Conservation (phyloP, 2,329 filamentous ascomycete genomes). For the Cladosporium sp. region DNA sequence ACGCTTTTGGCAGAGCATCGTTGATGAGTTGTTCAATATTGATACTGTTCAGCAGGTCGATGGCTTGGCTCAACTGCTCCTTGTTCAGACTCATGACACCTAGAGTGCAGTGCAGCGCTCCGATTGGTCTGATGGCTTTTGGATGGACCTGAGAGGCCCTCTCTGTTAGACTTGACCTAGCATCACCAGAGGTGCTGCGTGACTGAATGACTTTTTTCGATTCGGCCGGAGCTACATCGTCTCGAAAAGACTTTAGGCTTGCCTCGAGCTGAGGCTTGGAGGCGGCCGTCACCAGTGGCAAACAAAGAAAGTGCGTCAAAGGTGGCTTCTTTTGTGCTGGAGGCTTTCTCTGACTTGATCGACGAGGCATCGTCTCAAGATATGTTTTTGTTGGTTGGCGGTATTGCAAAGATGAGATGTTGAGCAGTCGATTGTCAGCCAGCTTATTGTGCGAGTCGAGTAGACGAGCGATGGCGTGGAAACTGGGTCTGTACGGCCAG, state of each 20-base stretch:
- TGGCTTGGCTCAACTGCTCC: slow-evolving; percentile 46
- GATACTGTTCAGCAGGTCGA: slow-evolving; percentile 30
- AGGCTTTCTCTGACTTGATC: slow-evolving; percentile 5
- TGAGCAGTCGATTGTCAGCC: too few species aligned
- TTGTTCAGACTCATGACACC: slow-evolving; percentile 73
- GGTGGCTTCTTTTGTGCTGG: slow-evolving; percentile 34
- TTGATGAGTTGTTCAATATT: slow-evolving; percentile 21
- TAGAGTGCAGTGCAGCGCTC: slow-evolving; percentile 79
- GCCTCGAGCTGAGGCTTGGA: slow-evolving; percentile 62
- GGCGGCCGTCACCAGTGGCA: slow-evolving; percentile 61
- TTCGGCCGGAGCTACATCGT: slow-evolving; percentile 42
- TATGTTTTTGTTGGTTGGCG: background rate
- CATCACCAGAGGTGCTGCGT: background rate
- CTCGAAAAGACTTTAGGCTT: slow-evolving; percentile 57
- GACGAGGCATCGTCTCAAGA: slow-evolving; percentile 6
- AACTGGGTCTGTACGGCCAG: too few species aligned
- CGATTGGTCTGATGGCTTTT: slow-evolving; percentile 67
- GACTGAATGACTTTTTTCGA: background rate
- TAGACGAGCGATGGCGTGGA: too few species aligned
- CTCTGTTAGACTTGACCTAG: background rate
- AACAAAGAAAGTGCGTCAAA: slow-evolving; percentile 70
- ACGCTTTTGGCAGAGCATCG: background rate
- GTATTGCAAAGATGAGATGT: too few species aligned
- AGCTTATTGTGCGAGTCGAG: too few species aligned
- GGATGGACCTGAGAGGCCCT: slow-evolving; percentile 19